Conservation (phyloP, 2,329 filamentous ascomycete genomes). For the Acephala macrosclerotiorum region DNA sequence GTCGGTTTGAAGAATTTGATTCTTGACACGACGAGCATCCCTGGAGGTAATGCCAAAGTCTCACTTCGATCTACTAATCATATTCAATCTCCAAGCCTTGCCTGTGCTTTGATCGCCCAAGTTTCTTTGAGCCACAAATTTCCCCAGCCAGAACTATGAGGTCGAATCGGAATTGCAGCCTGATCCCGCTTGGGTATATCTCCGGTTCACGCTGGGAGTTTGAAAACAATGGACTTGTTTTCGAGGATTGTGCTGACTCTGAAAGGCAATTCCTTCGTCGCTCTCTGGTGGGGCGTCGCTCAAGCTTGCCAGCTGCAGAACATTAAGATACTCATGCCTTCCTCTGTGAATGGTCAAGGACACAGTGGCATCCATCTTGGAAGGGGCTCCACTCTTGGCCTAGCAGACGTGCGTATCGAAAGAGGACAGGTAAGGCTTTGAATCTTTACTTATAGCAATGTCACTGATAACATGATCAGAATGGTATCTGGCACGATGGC, state of each 20-base stretch:
- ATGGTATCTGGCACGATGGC: slow-evolving; percentile 17
- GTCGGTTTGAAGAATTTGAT: slow-evolving; percentile 20
- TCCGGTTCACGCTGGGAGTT: too few species aligned
- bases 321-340: slow-evolving; percentile 18
- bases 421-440: slow-evolving; percentile 15
- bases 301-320: slow-evolving; percentile 18
- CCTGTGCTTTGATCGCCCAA: too few species aligned
- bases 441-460: not conserved
- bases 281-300: slow-evolving; percentile 19
- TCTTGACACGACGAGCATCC: slow-evolving; percentile 20
- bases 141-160: not conserved
- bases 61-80: not conserved
- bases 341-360: slow-evolving; percentile 5
- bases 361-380: slow-evolving; percentile 17
- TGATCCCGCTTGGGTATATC: too few species aligned
- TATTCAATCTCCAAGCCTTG: too few species aligned
- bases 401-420: slow-evolving; percentile 14
- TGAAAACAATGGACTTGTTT: not conserved
- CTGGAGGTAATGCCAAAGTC: slow-evolving; percentile 11
- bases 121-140: too few species aligned
- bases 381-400: slow-evolving; percentile 16
- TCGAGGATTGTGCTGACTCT: not conserved
- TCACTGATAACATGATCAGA: slow-evolving; percentile 1
- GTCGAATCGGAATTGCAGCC: too few species aligned
- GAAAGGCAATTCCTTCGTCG: slow-evolving; percentile 10